These are phyloP conservation scores for Pleomassaria siparia DNA, from an alignment of 2,329 filamentous ascomycete genomes.

Conservation along the genomic window DNA sequence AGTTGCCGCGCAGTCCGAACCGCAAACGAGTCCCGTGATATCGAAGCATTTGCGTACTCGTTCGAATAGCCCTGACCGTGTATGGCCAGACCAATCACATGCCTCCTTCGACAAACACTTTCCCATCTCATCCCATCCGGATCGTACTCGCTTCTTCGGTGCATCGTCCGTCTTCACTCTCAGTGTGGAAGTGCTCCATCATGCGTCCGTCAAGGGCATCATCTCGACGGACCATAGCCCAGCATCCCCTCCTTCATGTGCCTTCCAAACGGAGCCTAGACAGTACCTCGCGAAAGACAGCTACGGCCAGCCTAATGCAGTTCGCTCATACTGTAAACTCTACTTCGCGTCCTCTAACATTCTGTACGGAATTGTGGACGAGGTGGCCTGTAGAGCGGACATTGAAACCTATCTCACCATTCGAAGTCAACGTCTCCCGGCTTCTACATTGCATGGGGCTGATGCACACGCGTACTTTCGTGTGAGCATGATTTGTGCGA, in stretches of 20 bases:
- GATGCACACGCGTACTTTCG: conserved; percentile 6
- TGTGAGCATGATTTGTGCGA: conserved; percentile 8
- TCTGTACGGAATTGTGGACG: conserved; percentile 7
- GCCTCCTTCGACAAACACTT: conserved; percentile 9
- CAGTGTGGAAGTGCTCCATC: conserved; percentile 4
- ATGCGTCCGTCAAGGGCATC: conserved; percentile 3
- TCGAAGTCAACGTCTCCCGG: background rate
- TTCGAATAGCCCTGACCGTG: background rate
- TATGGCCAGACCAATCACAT: background rate
- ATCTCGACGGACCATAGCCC: background rate
- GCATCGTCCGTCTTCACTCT: conserved; percentile 5
- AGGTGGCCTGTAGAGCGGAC: background rate
- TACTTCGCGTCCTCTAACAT: conserved; percentile 6
- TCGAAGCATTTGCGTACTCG: background rate
- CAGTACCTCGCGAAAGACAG: conserved; percentile 1
- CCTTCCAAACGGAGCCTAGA: background rate
- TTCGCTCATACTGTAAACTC: conserved; percentile 2
- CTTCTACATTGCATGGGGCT: background rate
- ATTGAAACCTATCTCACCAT: background rate
- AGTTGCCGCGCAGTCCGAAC: background rate
- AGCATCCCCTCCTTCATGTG: background rate
- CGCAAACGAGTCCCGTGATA: background rate
- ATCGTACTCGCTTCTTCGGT: conserved; percentile 32
- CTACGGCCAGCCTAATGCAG: conserved; percentile 2
- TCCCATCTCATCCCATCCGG: conserved; percentile 42